Percentiles rank a stretch among this genome's conserved stretches.
phyloP scores from a whole-genome alignment of 495 filamentous ascomycete species.

The Haplographium delicatum region DNA sequence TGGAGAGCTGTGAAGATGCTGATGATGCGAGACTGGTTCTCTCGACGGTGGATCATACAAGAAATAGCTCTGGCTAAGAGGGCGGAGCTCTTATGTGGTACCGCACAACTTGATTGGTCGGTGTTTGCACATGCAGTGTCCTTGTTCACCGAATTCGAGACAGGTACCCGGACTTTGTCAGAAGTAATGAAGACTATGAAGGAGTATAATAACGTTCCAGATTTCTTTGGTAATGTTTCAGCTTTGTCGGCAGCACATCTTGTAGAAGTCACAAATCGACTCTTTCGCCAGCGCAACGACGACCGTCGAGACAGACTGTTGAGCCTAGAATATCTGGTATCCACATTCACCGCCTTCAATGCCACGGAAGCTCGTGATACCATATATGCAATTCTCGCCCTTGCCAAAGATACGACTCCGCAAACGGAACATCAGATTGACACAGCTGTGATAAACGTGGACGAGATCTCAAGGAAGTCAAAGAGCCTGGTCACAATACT shows the following conservation, averaged over 20 bases:
- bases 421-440: not conserved
- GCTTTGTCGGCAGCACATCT: constrained; percentile 30
- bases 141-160: constrained; percentile 8
- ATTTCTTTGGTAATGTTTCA: constrained; percentile 15
- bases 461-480: not conserved
- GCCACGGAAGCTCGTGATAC: not conserved
- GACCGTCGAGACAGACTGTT: constrained; percentile 4
- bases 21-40: constrained; percentile 33
- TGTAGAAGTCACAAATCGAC: constrained; percentile 29
- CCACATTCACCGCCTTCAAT: constrained; percentile 4
- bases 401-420: not conserved
- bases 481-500: not conserved
- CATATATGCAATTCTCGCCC: constrained; percentile 10
- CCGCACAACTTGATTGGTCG: not conserved
- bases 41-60: constrained; percentile 33
- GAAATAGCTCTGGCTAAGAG: constrained; percentile 31
- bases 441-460: not conserved
- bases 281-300: constrained; percentile 28
- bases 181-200: not conserved
- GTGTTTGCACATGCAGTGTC: constrained; percentile 8
- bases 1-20: constrained; percentile 27
- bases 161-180: constrained; percentile 9
- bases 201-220: constrained; percentile 10
- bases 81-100: constrained; percentile 10
- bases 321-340: constrained; percentile 8